Percentiles rank a stretch among this genome's conserved stretches.
These are phyloP conservation scores for Penicillium cinerascens DNA, from an alignment of 495 filamentous ascomycete genomes.

Conservation along the genomic window DNA sequence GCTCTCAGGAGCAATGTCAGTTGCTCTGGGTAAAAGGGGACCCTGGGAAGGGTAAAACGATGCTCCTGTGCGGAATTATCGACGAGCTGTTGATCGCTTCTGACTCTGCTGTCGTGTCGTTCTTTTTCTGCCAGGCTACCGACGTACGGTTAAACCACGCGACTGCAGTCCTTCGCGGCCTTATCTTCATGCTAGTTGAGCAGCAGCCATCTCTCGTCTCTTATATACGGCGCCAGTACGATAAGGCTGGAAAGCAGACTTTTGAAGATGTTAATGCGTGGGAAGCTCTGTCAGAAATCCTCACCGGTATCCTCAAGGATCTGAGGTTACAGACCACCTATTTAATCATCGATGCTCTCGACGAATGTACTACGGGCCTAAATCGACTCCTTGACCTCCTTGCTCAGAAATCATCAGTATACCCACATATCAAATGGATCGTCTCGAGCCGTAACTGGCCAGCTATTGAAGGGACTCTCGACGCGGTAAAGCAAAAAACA, in stretches of 20 bases:
- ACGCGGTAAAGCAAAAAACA: not conserved
- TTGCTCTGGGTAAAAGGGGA: conserved; percentile 30
- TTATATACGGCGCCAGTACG: conserved; percentile 17
- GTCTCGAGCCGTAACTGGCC: conserved; percentile 28
- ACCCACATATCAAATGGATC: conserved; percentile 26
- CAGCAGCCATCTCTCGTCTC: conserved; percentile 31
- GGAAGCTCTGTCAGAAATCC: conserved; percentile 23
- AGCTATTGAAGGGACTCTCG: conserved; percentile 14
- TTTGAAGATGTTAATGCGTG: conserved; percentile 37
- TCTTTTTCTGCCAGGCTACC: conserved; percentile 47
- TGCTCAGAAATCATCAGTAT: conserved; percentile 3
- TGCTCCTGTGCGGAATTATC: conserved; percentile 43
- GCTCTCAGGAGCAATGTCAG: not conserved
- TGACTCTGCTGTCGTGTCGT: conserved; percentile 28
- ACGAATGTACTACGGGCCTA: conserved; percentile 39
- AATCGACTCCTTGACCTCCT: conserved; percentile 34
- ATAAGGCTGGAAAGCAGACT: not conserved
- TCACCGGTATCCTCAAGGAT: conserved; percentile 34
- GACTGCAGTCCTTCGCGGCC: conserved; percentile 35
- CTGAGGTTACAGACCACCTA: conserved; percentile 22
- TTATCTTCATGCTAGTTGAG: conserved; percentile 38
- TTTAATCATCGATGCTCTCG: conserved; percentile 47
- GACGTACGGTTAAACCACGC: conserved; percentile 34
- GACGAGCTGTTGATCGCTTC: conserved; percentile 25
- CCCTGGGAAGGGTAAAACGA: conserved; percentile 37